Conservation (phyloP, 169 alveolate genomes). For the Plasmodium coatneyi region DNA sequence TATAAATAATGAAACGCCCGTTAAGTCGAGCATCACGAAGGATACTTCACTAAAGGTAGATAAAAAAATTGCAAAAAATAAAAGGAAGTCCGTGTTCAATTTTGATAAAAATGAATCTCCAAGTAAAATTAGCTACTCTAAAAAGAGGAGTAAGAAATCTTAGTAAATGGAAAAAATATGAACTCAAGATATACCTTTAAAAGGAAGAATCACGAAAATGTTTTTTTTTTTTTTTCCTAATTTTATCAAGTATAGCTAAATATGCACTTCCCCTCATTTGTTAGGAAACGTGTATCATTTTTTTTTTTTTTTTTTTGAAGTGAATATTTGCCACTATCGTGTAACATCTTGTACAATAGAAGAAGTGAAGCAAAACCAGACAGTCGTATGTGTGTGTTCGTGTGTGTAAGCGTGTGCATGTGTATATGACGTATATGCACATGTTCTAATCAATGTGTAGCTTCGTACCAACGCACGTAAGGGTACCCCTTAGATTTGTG, state of each 20-base stretch:
- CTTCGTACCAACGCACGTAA: conserved; percentile 7
- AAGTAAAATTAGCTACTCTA: conserved; percentile 3
- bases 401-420: not conserved
- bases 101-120: conserved; percentile 46
- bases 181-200: not conserved
- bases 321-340: not conserved
- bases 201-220: not conserved
- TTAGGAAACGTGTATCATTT: not conserved
- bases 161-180: conserved; percentile 3
- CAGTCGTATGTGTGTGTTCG: not conserved
- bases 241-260: not conserved
- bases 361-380: not conserved
- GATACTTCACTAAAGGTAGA: conserved; percentile 34
- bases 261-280: not conserved
- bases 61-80: conserved; percentile 48
- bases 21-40: conserved; percentile 3
- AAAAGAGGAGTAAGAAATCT: conserved; percentile 28
- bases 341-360: conserved; percentile 12
- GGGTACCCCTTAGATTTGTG: conserved; percentile 36
- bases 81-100: conserved; percentile 27
- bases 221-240: not conserved
- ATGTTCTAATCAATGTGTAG: not conserved
- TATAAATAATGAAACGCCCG: conserved; percentile 49
- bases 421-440: conserved; percentile 4
- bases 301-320: not conserved